phyloP scores from a whole-genome alignment of 1,284 basidiomycete genomes.

The Naganishia sp. region DNA sequence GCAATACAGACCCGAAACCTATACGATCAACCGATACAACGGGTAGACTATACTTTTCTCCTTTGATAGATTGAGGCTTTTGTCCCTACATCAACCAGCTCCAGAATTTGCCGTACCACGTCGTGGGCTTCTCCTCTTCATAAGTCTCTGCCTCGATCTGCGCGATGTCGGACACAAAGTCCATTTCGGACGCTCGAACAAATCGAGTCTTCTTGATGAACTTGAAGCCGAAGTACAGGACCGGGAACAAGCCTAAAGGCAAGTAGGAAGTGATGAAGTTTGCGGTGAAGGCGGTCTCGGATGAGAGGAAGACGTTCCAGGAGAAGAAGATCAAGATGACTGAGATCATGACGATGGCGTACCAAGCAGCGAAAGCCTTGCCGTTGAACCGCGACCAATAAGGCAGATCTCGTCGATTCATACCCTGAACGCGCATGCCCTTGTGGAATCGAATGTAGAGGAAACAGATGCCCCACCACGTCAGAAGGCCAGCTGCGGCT shows the following conservation, averaged over 20 bases:
- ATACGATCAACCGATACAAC: constrained; percentile 13
- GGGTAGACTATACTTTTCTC: constrained; percentile 24
- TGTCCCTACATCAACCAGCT: constrained; percentile 28
- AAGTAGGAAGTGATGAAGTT: constrained; percentile 40
- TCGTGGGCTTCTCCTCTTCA: constrained; percentile 38
- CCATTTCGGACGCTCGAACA: constrained; percentile 60
- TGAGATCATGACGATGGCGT: constrained; percentile 36
- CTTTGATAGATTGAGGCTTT: neutral
- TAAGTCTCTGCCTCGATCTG: constrained; percentile 47
- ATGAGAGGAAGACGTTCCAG: constrained; percentile 34
- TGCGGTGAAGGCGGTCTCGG: constrained; percentile 28
- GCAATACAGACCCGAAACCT: neutral
- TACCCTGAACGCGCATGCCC: constrained; percentile 40
- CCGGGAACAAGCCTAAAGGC: constrained; percentile 37
- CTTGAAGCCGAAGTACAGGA: constrained; percentile 40
- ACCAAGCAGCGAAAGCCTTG: constrained; percentile 34
- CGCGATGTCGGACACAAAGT: constrained; percentile 44
- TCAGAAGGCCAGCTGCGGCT: constrained; percentile 58
- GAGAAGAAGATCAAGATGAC: constrained; percentile 40
- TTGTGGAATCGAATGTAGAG: constrained; percentile 65
- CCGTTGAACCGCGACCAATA: constrained; percentile 36
- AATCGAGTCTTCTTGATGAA: constrained; percentile 36
- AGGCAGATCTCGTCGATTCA: constrained; percentile 37
- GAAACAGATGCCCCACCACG: constrained; percentile 79
- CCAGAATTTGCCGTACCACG: constrained; percentile 33